A percentile compares a stretch with the other conserved stretches of the same genome.
These are phyloP conservation scores for Trypanosoma platydactyli DNA, from an alignment of 208 protist species.

Conservation along the genomic window DNA sequence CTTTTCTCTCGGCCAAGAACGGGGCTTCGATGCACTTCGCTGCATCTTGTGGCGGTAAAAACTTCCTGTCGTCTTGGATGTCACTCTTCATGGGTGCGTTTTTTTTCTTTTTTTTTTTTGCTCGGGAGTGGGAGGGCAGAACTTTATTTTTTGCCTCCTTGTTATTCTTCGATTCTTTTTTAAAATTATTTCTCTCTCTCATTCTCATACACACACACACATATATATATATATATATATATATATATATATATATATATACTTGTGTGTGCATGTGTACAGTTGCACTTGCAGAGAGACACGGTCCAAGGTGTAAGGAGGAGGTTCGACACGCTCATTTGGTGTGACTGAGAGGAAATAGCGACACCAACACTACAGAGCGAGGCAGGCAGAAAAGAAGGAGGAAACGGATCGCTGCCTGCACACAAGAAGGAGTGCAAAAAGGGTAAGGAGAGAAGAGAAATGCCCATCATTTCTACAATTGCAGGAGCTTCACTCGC, in stretches of 20 bases:
- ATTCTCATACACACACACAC: not conserved
- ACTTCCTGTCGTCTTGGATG: too few species aligned
- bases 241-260: conserved; percentile 11
- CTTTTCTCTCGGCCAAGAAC: too few species aligned
- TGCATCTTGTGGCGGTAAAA: too few species aligned
- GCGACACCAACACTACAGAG: not conserved
- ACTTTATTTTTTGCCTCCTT: too few species aligned
- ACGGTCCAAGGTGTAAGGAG: not conserved
- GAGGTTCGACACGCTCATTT: too few species aligned
- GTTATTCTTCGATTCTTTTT: too few species aligned
- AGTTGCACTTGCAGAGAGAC: conserved; percentile 6
- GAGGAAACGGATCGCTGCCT: not conserved
- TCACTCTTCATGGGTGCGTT: too few species aligned
- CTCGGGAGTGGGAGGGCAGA: not conserved
- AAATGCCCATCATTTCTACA: conserved; percentile 27
- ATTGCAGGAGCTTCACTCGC: not conserved
- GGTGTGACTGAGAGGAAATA: not conserved
- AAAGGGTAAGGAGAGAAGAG: not conserved
- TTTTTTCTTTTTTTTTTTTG: too few species aligned
- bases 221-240: not conserved
- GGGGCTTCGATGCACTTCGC: too few species aligned
- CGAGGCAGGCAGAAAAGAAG: conserved; percentile 21
- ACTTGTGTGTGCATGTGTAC: conserved; percentile 1
- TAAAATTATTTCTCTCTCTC: too few species aligned
- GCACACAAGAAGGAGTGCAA: not conserved